A percentile compares a stretch with the other conserved stretches of the same genome.
Evolutionary conservation across 768 basidiomycete species (phyloP).

Genomic region (Melanogaster broomeanus): DNA sequence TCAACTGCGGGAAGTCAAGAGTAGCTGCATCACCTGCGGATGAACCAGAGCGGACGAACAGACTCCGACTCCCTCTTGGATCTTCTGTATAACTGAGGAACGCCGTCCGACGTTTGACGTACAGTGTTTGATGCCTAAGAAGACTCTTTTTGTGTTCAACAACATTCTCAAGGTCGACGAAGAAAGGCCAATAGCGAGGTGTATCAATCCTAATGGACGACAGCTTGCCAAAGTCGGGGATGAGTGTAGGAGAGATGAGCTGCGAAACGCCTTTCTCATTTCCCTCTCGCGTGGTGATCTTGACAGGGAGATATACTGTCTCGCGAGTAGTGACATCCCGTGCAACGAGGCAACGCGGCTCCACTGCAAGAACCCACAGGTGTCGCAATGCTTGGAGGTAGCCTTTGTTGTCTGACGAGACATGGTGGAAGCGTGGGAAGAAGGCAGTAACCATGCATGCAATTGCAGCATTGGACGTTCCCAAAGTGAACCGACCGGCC

Average conservation of each 20-base stretch:
- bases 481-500: conserved; percentile 87
- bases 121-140: conserved; percentile 78
- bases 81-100: conserved; percentile 94
- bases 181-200: conserved; percentile 94
- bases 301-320: conserved; percentile 90
- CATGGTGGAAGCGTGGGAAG: conserved; percentile 83
- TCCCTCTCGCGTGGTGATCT: conserved; percentile 76
- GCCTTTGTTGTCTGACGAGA: conserved; percentile 84
- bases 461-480: conserved; percentile 89
- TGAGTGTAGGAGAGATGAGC: conserved; percentile 89
- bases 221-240: conserved; percentile 84
- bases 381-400: conserved; percentile 93
- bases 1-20: conserved; percentile 81
- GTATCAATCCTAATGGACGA: conserved; percentile 87
- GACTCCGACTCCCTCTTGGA: conserved; percentile 87
- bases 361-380: conserved; percentile 93
- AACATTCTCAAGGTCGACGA: conserved; percentile 72
- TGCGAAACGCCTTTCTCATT: conserved; percentile 65
- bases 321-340: conserved; percentile 91
- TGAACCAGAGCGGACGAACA: conserved; percentile 86
- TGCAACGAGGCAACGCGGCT: conserved; percentile 90
- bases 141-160: conserved; percentile 69
- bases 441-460: conserved; percentile 89
- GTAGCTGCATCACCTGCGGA: conserved; percentile 83
- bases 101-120: conserved; percentile 89